phyloP scores from a whole-genome alignment of 805 yeast genomes.

The Candida chilensis region DNA sequence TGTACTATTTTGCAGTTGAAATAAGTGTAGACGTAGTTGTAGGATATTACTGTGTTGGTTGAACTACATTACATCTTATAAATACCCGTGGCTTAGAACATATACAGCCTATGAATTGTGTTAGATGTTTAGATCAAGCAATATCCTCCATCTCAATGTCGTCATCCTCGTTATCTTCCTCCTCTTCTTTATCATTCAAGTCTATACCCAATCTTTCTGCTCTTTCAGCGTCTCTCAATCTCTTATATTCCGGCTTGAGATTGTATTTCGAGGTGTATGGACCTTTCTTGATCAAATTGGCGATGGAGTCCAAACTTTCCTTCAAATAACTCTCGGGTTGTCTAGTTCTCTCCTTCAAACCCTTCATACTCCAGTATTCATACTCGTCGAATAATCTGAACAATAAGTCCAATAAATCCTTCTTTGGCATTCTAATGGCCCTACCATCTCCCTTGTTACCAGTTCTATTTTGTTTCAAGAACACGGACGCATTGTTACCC shows the following conservation, averaged over 20 bases:
- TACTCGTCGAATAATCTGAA: constrained; percentile 89
- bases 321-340: constrained; percentile 93
- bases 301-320: constrained; percentile 85
- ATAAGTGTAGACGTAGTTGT: too few species aligned
- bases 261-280: constrained; percentile 92
- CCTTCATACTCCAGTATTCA: constrained; percentile 95
- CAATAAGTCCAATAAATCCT: constrained; percentile 79
- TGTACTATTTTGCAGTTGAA: too few species aligned
- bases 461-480: constrained; percentile 48
- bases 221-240: constrained; percentile 67
- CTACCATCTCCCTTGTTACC: constrained; percentile 56
- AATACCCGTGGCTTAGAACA: too few species aligned
- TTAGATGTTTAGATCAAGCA: too few species aligned
- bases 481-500: constrained; percentile 56
- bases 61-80: too few species aligned
- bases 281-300: constrained; percentile 84
- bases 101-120: too few species aligned
- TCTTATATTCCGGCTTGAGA: constrained; percentile 82
- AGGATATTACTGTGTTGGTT: too few species aligned
- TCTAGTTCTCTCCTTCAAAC: constrained; percentile 84
- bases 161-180: constrained; percentile 52
- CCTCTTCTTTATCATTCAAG: constrained; percentile 26
- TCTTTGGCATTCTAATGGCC: constrained; percentile 90
- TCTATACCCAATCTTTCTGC: constrained; percentile 52
- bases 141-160: constrained; percentile 75